Evolutionary conservation across 768 basidiomycete species (phyloP).

Genomic region (Calocybe gangraenosa): DNA sequence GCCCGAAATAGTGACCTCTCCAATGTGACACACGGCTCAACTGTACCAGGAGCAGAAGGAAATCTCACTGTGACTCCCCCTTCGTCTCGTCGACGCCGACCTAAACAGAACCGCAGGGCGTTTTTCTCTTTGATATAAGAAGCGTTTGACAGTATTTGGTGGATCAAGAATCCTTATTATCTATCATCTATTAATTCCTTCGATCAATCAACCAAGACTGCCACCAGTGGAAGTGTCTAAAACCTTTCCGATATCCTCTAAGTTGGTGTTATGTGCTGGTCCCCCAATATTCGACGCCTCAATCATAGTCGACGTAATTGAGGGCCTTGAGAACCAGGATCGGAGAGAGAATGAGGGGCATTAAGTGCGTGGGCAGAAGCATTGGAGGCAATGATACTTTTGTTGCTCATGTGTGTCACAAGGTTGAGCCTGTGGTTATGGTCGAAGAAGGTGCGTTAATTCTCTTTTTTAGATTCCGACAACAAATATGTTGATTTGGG

Average conservation of each 20-base stretch:
- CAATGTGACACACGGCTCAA: conserved; percentile 28
- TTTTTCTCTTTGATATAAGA: conserved; percentile 21
- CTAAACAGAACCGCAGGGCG: conserved; percentile 20
- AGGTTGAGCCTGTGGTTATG: too few relatives aligned
- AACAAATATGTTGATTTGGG: too few relatives aligned
- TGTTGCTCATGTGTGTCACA: too few relatives aligned
- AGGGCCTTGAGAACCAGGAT: too few relatives aligned
- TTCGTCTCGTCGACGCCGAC: conserved; percentile 31
- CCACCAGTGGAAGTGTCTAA: conserved; percentile 27
- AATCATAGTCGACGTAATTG: conserved; percentile 13
- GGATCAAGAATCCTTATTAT: background rate
- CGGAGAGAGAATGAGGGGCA: too few relatives aligned
- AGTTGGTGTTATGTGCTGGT: conserved; percentile 17
- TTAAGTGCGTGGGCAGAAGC: too few relatives aligned
- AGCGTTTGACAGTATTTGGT: conserved; percentile 21
- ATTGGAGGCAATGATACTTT: too few relatives aligned
- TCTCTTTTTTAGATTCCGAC: too few relatives aligned
- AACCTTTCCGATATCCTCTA: conserved; percentile 22
- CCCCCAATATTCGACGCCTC: conserved; percentile 7
- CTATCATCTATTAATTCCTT: conserved; percentile 22
- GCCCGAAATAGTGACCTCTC: conserved; percentile 20
- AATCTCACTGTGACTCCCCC: conserved; percentile 15
- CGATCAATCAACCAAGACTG: conserved; percentile 26
- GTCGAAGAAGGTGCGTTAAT: too few relatives aligned
- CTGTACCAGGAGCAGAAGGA: conserved; percentile 24